Percentiles rank a stretch among this genome's conserved stretches.
Conservation (phyloP, 495 filamentous ascomycete species). For the Penicillium goetzii region DNA sequence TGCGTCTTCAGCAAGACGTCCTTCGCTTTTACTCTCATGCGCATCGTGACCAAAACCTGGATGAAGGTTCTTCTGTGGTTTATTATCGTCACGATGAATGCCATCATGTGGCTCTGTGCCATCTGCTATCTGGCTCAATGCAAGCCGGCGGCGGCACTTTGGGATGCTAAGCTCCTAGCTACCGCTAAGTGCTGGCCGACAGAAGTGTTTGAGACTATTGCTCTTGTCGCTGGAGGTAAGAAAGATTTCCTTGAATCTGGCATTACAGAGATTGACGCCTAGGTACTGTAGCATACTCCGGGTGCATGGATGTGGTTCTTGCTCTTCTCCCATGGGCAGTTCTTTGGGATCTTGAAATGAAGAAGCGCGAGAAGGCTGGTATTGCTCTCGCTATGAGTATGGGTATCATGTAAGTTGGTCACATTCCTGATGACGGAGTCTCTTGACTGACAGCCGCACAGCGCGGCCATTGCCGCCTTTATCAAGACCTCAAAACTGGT, state of each 20-base stretch:
- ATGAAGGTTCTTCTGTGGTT: conserved; percentile 31
- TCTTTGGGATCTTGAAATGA: conserved; percentile 35
- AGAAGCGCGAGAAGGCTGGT: conserved; percentile 28
- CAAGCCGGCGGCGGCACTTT: conserved; percentile 24
- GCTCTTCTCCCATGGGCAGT: conserved; percentile 31
- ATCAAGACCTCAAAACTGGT: conserved; percentile 32
- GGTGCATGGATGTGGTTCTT: conserved; percentile 34
- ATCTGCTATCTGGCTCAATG: conserved; percentile 32
- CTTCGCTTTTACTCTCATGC: conserved; percentile 31
- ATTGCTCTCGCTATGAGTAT: conserved; percentile 34
- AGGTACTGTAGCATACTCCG: conserved; percentile 26
- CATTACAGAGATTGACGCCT: background rate
- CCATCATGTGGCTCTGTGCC: conserved; percentile 27
- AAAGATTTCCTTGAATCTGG: background rate
- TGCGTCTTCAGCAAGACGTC: conserved; percentile 33
- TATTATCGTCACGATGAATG: conserved; percentile 33
- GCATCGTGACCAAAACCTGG: conserved; percentile 28
- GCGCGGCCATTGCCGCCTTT: conserved; percentile 28
- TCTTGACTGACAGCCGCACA: background rate
- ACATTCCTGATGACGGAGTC: background rate
- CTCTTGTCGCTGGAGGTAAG: conserved; percentile 29
- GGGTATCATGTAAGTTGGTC: conserved; percentile 28
- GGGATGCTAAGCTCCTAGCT: conserved; percentile 21
- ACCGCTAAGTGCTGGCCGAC: conserved; percentile 31
- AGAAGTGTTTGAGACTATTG: conserved; percentile 25